Evolutionary conservation across 345 rosid species (phyloP).

Genomic region (Linum usitatissimum): DNA sequence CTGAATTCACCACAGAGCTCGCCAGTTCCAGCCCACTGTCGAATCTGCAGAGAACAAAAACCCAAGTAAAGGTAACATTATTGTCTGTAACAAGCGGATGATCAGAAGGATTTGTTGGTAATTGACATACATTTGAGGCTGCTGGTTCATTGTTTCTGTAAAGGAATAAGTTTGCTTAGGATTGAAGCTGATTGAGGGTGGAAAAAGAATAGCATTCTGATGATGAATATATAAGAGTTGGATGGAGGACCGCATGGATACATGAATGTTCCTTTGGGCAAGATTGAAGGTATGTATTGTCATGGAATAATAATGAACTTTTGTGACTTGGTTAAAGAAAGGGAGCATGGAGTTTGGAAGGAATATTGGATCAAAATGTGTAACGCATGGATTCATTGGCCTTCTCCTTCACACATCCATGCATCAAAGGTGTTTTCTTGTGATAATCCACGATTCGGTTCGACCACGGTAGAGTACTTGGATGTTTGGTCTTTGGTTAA

Average conservation of each 20-base stretch:
- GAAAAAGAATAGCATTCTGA: neutral
- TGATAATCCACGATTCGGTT: no score
- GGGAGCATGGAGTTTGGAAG: no score
- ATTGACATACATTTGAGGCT: neutral
- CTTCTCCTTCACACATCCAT: no score
- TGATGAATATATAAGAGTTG: no score
- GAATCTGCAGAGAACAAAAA: conserved; percentile 19
- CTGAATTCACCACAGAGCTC: conserved; percentile 38
- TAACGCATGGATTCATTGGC: neutral
- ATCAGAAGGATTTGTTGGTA: neutral
- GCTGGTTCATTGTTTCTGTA: neutral
- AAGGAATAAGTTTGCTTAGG: neutral
- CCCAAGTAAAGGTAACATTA: neutral
- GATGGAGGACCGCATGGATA: no score
- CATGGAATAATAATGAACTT: neutral
- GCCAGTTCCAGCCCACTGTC: conserved; percentile 32
- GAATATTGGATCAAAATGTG: neutral
- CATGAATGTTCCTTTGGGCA: no score
- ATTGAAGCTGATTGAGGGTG: neutral
- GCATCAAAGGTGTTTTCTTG: no score
- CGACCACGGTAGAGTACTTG: no score
- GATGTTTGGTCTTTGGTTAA: no score
- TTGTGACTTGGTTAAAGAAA: neutral
- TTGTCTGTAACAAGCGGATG: neutral
- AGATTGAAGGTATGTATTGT: no score